Base-by-base conservation (phyloP, 345 rosid genomes). In the Euphorbia tirucalli region DNA sequence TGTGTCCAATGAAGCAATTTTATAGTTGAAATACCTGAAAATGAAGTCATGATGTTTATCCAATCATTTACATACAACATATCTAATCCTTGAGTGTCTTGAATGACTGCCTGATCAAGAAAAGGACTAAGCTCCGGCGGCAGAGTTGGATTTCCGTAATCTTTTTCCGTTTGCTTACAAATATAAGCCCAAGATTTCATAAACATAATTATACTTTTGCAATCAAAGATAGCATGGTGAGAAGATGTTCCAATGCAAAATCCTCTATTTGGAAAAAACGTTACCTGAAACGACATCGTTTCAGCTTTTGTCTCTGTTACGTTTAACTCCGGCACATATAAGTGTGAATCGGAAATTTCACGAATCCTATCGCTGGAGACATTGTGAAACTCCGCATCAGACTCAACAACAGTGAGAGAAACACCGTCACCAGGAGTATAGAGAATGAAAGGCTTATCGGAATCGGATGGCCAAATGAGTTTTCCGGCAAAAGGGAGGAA, bases 281-380 rank as follows among this genome's bases (percentile, higher is more conserved):
- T 78, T 24, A 69, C 63, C n/a, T 77, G 74, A 18, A 77, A 4
- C 7, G 74, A 2, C 6, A 77, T 10, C 1, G 44, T n/a, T 4
- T 64, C 25, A 3, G 18, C 78, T 0, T 60, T 37, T 2, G 78
- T 71, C 0, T 81, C 77, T 0, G 83, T 76, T 2, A 60, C 59
- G 1, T 14, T 10, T 58, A 85, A 72, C 66, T 70, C 58, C 0
- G 88, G 87, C 11, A 67, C 65, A 22, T 83, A 73, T 15, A 72
- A 52, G 60, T 75, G 84, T 13, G 68, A 71, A 21, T 78, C 81
- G 6, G 32, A 8, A 16, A 87, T 80, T 11, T 61, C 41, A 14
- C 63, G 77, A 30, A 76, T 63, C 50, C 21, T 48, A 8, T 83
- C 58, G 21, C 74, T 68, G 3, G 84, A 24, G 8, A 87, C 72